Percentiles rank a stretch among this genome's conserved stretches.
phyloP scores from a whole-genome alignment of 768 basidiomycete species.

The Leccinum rimulosum region DNA sequence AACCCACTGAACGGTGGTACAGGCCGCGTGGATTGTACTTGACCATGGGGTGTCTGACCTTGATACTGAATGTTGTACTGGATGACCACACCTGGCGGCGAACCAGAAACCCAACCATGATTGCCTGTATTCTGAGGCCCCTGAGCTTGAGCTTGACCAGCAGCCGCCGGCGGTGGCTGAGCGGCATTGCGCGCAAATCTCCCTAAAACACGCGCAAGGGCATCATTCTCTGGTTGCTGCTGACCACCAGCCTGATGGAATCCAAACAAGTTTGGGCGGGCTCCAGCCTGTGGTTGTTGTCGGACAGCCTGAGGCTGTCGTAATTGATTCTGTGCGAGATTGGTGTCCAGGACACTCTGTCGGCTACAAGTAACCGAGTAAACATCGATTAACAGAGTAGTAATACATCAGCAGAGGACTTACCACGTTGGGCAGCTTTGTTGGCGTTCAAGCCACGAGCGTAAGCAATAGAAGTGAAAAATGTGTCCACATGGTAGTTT shows the following conservation, averaged over 20 bases:
- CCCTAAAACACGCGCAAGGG: conserved; percentile 37
- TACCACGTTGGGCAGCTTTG: conserved; percentile 99
- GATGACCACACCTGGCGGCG: conserved; percentile 50
- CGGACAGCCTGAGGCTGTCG: conserved; percentile 26
- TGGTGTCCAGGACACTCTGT: conserved; percentile 66
- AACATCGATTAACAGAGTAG: conserved; percentile 5
- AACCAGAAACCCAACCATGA: conserved; percentile 35
- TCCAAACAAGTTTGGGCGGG: conserved; percentile 31
- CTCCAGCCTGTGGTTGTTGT: conserved; percentile 28
- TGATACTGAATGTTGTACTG: conserved; percentile 67
- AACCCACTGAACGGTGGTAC: conserved; percentile 62
- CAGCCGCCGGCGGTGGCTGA: conserved; percentile 37
- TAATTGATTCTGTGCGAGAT: conserved; percentile 33
- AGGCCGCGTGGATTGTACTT: conserved; percentile 33
- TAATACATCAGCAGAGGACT: conserved; percentile 25
- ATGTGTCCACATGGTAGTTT: conserved; percentile 96
- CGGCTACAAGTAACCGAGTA: conserved; percentile 45
- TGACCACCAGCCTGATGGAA: conserved; percentile 30
- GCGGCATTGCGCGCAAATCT: conserved; percentile 55
- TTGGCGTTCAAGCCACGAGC: conserved; percentile 97
- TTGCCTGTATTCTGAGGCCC: conserved; percentile 32
- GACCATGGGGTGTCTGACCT: conserved; percentile 35
- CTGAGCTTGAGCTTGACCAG: conserved; percentile 29
- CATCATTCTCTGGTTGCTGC: conserved; percentile 39
- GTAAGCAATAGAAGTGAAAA: conserved; percentile 96